Conservation (phyloP, 2,329 filamentous ascomycete species). For the Arachnomyces sp. region DNA sequence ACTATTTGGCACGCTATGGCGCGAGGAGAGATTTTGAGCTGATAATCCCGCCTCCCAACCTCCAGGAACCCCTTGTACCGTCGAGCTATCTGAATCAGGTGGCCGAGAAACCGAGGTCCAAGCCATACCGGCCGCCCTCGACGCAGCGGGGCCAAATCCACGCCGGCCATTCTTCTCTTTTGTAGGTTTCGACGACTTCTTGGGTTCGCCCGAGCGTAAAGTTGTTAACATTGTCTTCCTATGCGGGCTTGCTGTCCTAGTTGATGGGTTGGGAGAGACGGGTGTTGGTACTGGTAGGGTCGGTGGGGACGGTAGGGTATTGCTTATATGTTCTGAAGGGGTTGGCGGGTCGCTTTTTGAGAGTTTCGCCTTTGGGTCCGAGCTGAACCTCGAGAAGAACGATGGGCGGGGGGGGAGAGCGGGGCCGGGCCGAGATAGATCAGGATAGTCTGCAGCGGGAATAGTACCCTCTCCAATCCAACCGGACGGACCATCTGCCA, state of each 20-base stretch:
- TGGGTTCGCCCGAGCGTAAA: slow-evolving; percentile 40
- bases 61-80: too few species aligned
- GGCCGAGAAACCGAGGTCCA: slow-evolving; percentile 40
- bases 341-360: slow-evolving; percentile 13
- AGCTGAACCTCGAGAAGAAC: slow-evolving; percentile 15
- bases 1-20: slow-evolving; percentile 19
- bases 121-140: slow-evolving; percentile 56
- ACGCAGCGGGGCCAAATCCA: slow-evolving; percentile 46
- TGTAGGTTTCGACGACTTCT: slow-evolving; percentile 36
- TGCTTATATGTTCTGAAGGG: slow-evolving; percentile 4
- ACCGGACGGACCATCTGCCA: slow-evolving; percentile 30
- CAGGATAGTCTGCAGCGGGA: slow-evolving; percentile 67
- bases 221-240: slow-evolving; percentile 54
- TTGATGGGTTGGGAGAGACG: slow-evolving; percentile 34
- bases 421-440: slow-evolving; percentile 65
- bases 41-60: too few species aligned
- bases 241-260: slow-evolving; percentile 54
- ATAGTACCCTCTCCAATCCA: slow-evolving; percentile 77
- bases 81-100: slow-evolving; percentile 17
- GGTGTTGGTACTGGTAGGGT: slow-evolving; percentile 19
- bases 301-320: slow-evolving; percentile 24
- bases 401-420: slow-evolving; percentile 44
- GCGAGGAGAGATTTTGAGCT: slow-evolving; percentile 15
- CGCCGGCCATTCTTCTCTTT: slow-evolving; percentile 38
- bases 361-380: slow-evolving; percentile 15